These are phyloP conservation scores for Phytopythium montanum DNA, from an alignment of 352 stramenopile genomes.

Conservation along the genomic window DNA sequence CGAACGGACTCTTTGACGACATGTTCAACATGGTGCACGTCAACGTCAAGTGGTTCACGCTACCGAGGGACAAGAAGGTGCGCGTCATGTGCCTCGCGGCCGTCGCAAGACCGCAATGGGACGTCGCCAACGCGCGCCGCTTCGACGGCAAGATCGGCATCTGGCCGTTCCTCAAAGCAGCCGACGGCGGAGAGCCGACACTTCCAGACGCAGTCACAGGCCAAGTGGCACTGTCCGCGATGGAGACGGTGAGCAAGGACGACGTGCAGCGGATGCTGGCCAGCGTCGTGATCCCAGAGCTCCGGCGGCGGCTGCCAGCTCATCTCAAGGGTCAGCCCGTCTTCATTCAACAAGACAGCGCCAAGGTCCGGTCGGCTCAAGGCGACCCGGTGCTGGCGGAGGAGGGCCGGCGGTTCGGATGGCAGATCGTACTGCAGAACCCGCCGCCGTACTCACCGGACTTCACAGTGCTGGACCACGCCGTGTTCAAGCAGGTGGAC, in stretches of 20 bases:
- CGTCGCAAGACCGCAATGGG: conserved; percentile 38
- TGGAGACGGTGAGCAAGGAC: conserved; percentile 38
- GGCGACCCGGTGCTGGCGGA: conserved; percentile 28
- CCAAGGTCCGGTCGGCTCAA: conserved; percentile 27
- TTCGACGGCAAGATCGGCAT: conserved; percentile 47
- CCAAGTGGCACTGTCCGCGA: conserved; percentile 3
- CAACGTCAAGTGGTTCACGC: conserved; percentile 44
- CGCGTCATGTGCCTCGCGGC: conserved; percentile 45
- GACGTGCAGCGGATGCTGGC: conserved; percentile 41
- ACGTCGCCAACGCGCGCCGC: conserved; percentile 21
- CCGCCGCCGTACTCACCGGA: conserved; percentile 39
- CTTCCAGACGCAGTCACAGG: no score
- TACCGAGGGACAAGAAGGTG: conserved; percentile 29
- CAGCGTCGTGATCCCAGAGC: conserved; percentile 24
- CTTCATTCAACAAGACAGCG: conserved; percentile 41
- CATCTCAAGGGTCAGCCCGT: conserved; percentile 28
- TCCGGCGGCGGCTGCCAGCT: conserved; percentile 26
- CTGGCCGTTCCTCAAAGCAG: conserved; percentile 30
- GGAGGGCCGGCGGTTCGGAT: conserved; percentile 31
- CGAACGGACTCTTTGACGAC: conserved; percentile 34
- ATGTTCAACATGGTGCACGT: conserved; percentile 44
- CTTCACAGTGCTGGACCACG: conserved; percentile 35
- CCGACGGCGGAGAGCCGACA: background rate
- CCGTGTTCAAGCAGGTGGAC: conserved; percentile 29
- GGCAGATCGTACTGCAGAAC: conserved; percentile 35